Evolutionary conservation across 345 rosid species (phyloP).

Genomic region (Populus tremula): DNA sequence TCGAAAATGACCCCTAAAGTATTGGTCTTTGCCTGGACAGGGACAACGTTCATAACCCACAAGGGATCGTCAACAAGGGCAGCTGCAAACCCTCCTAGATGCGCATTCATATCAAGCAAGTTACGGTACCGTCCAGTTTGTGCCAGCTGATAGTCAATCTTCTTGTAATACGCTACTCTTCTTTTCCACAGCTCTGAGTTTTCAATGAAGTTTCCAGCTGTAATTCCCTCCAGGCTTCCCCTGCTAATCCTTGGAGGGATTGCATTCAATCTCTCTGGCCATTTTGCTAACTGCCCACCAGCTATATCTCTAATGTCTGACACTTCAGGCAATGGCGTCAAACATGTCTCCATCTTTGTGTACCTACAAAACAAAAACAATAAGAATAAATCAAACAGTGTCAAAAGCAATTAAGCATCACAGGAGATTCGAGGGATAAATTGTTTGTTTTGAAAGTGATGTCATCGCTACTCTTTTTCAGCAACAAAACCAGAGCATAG

Average conservation of each 20-base stretch:
- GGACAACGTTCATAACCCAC: conserved; percentile 83
- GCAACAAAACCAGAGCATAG: neutral
- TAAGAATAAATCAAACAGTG: neutral
- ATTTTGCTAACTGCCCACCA: conserved; percentile 63
- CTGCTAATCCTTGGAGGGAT: conserved; percentile 76
- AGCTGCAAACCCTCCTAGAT: conserved; percentile 84
- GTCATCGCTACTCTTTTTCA: neutral
- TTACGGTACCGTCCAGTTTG: conserved; percentile 78
- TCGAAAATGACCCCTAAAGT: conserved; percentile 82
- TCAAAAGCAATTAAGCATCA: neutral
- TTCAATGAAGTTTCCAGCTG: conserved; percentile 47
- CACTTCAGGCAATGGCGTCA: conserved; percentile 79
- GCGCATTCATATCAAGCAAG: conserved; percentile 79
- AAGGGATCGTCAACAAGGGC: conserved; percentile 70
- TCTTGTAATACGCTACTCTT: conserved; percentile 71
- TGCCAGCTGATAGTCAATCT: conserved; percentile 57
- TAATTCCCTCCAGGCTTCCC: conserved; percentile 51
- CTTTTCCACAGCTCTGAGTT: conserved; percentile 64
- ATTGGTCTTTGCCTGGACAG: conserved; percentile 54
- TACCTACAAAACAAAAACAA: conserved; percentile 58
- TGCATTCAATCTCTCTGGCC: conserved; percentile 73
- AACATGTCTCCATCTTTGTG: conserved; percentile 73
- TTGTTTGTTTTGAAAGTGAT: neutral
- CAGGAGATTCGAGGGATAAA: neutral
- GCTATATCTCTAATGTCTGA: conserved; percentile 52